Percentiles rank a stretch among this genome's conserved stretches.
Conservation (phyloP, 192 early-diverging fungal genomes). For the Allomyces javanicus region DNA sequence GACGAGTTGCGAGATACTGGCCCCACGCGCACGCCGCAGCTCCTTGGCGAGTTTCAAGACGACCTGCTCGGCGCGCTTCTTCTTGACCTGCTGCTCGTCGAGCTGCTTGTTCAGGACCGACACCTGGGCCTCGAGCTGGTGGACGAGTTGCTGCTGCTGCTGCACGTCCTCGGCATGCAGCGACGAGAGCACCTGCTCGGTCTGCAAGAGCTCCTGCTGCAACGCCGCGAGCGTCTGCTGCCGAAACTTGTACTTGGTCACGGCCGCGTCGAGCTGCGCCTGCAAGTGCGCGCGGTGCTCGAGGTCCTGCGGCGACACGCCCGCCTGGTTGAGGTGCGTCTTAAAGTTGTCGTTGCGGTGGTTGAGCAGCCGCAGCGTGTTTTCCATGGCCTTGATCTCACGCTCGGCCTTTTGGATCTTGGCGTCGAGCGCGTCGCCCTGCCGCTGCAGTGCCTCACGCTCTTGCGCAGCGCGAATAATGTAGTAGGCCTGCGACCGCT, state of each 20-base stretch:
- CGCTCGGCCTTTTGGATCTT: conserved; percentile 37
- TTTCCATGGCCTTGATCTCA: conserved; percentile 41
- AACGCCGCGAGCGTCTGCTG: conserved; percentile 24
- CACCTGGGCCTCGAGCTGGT: conserved; percentile 20
- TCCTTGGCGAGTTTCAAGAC: conserved; percentile 13
- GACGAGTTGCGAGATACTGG: neutral
- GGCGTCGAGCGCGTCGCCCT: conserved; percentile 37
- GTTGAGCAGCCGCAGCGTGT: conserved; percentile 39
- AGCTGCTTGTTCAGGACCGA: conserved; percentile 18
- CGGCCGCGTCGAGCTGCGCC: conserved; percentile 13
- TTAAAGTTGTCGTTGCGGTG: conserved; percentile 35
- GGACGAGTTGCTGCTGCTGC: conserved; percentile 14
- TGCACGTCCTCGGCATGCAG: conserved; percentile 18
- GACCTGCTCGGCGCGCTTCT: conserved; percentile 17
- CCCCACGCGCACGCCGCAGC: conserved; percentile 3
- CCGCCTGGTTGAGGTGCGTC: conserved; percentile 26
- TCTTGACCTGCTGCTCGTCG: conserved; percentile 23
- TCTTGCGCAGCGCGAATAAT: conserved; percentile 37
- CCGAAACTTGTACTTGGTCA: conserved; percentile 29
- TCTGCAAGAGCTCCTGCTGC: conserved; percentile 17
- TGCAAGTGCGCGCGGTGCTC: neutral
- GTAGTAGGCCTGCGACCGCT: conserved; percentile 38
- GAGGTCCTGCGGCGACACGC: conserved; percentile 32
- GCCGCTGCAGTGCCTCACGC: conserved; percentile 32
- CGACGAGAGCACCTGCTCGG: conserved; percentile 14